These are phyloP conservation scores for Mycena leptocephala DNA, from an alignment of 768 basidiomycete species.

Conservation along the genomic window DNA sequence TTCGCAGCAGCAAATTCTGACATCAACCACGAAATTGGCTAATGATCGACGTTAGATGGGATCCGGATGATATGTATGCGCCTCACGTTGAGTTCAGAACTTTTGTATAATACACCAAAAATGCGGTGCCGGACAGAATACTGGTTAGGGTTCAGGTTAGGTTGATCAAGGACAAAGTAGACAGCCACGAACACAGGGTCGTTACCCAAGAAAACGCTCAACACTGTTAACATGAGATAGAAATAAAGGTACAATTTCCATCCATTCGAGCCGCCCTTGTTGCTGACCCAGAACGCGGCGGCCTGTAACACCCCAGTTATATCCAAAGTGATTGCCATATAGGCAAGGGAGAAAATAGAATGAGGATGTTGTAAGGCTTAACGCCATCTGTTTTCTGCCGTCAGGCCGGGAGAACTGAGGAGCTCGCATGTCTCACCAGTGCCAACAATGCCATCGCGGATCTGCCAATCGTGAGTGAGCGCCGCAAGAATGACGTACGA, in stretches of 20 bases:
- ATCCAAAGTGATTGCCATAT: slow-evolving; percentile 94
- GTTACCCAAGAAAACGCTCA: slow-evolving; percentile 90
- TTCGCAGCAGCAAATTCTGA: slow-evolving; percentile 87
- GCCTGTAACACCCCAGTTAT: slow-evolving; percentile 90
- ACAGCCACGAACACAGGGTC: too few relatives aligned
- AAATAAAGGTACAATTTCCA: slow-evolving; percentile 84
- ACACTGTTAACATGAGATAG: slow-evolving; percentile 85
- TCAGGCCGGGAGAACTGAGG: background rate
- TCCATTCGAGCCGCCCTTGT: slow-evolving; percentile 83
- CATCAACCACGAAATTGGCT: slow-evolving; percentile 79
- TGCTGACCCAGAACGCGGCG: slow-evolving; percentile 92
- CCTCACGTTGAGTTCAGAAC: slow-evolving; percentile 59
- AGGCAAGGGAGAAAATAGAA: slow-evolving; percentile 94
- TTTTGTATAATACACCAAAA: slow-evolving; percentile 90
- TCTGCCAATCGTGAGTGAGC: slow-evolving; percentile 41
- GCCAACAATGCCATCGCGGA: slow-evolving; percentile 87
- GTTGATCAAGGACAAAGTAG: too few relatives aligned
- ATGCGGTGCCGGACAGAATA: slow-evolving; percentile 92
- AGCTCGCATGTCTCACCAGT: slow-evolving; percentile 40
- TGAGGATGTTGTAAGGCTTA: slow-evolving; percentile 94
- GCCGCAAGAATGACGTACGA: background rate
- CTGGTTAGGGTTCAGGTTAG: background rate
- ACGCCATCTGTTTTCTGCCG: slow-evolving; percentile 67
- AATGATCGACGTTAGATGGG: slow-evolving; percentile 41
- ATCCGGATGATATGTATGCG: background rate